Conservation (phyloP, 352 stramenopile species). For the Pythium chondricola region DNA sequence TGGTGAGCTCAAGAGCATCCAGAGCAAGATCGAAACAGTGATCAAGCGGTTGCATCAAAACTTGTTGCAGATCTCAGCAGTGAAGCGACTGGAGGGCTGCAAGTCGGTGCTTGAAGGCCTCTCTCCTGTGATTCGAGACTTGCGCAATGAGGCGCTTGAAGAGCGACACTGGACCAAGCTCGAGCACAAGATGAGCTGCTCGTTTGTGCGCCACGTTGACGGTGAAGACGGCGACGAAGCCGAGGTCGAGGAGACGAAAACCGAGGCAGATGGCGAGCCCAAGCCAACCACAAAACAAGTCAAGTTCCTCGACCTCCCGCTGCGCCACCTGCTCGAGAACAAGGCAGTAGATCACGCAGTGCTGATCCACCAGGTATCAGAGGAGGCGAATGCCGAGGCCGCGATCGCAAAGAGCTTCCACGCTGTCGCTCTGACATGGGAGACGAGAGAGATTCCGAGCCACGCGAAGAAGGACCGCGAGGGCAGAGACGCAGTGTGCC, state of each 20-base stretch:
- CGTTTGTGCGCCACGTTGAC: constrained; percentile 12
- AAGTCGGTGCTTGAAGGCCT: constrained; percentile 43
- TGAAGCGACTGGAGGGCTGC: constrained; percentile 30
- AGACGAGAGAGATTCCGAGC: constrained; percentile 45
- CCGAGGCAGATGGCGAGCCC: background rate
- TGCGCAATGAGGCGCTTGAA: constrained; percentile 48
- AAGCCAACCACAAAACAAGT: constrained; percentile 8
- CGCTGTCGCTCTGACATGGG: constrained; percentile 51
- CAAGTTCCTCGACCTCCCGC: constrained; percentile 33
- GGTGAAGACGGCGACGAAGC: background rate
- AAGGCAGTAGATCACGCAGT: constrained; percentile 31
- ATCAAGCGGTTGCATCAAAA: constrained; percentile 19
- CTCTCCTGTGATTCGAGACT: constrained; percentile 45
- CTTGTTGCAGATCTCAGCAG: constrained; percentile 14
- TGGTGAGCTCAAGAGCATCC: constrained; percentile 25
- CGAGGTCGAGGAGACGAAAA: background rate
- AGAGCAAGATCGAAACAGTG: constrained; percentile 17
- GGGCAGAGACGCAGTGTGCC: constrained; percentile 39
- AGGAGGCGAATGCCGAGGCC: constrained; percentile 64
- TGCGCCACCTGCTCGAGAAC: constrained; percentile 48
- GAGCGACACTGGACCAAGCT: constrained; percentile 70
- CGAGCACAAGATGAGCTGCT: constrained; percentile 60
- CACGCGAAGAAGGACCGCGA: constrained; percentile 48
- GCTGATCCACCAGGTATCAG: constrained; percentile 52
- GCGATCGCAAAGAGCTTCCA: constrained; percentile 53